Base-by-base conservation (phyloP, 306 rosid genomes). In the Rosa lucieae region DNA sequence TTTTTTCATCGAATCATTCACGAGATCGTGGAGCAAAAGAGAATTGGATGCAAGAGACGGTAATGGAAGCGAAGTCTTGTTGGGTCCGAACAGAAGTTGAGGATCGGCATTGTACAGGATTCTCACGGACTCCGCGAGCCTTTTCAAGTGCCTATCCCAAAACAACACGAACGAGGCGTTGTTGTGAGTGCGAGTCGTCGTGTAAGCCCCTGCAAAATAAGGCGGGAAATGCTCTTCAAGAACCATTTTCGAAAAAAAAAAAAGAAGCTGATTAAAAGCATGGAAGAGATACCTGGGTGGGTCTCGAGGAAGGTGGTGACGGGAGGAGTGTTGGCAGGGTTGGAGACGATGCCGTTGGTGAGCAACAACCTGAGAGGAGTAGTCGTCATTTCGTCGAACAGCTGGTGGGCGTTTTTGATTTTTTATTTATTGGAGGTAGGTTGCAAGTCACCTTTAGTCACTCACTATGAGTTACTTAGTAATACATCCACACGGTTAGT, bases 101-200 rank as follows among this genome's bases (percentile, higher is more conserved):
- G 95, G 97, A 8, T 84, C 87, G 42, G 83, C 82, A 65, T 66
- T 80, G 42, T 87, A 87, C 0, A 94, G 77, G 52, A 88, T 84
- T 49, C 82, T 83, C 2, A 94, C 61, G 21, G 99, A 94, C 14
- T 92, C 81, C 5, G 89, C 80, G 14, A 94, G 91, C 72, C 99
- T 87, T 67, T 84, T 86, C 82, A 92, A 29, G 84, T 92, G 99
- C 61, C 97, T 83, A 39, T 92, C 90, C 97, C 99, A 92, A 75
- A 92, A 92, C 80, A 94, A 81, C 72, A 94, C 75, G 77, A 79
- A 74, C 3, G 97, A 89, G 23, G 89, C 99, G 79, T 83, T 83
- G 81, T 84, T 77, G 80, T 88, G 89, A 77, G 99, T 88, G 18
- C 99, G 97, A 2, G 99, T 78, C 26, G 99, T 94, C 9, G 99